Evolutionary conservation across 768 basidiomycete species (phyloP).

Genomic region (Boletus edulis): DNA sequence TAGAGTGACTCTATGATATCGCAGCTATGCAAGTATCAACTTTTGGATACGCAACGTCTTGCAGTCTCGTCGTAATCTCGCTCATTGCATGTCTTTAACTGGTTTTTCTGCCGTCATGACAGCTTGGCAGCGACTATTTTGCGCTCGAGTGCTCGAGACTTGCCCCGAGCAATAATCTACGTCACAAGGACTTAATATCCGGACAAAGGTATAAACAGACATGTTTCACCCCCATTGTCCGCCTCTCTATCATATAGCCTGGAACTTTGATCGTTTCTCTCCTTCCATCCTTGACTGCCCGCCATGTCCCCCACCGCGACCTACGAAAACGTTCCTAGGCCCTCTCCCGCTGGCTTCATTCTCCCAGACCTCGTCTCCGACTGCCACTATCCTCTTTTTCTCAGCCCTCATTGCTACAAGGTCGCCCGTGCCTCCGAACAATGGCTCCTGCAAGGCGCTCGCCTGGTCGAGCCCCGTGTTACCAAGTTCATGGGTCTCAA

Average conservation of each 20-base stretch:
- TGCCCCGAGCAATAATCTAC: not conserved
- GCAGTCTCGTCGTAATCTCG: not conserved
- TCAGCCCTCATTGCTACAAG: constrained; percentile 32
- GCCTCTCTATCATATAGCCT: constrained; percentile 14
- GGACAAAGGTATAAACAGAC: constrained; percentile 24
- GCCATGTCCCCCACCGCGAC: constrained; percentile 28
- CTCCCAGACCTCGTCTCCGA: constrained; percentile 42
- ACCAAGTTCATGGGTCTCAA: constrained; percentile 54
- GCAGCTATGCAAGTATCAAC: not conserved
- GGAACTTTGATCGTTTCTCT: not conserved
- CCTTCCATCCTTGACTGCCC: not conserved
- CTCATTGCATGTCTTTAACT: not conserved
- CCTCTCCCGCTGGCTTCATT: constrained; percentile 26
- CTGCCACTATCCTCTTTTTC: constrained; percentile 37
- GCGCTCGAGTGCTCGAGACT: not conserved
- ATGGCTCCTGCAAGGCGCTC: constrained; percentile 32
- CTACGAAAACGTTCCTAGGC: constrained; percentile 8
- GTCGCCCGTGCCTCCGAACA: constrained; percentile 37
- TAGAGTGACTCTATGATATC: not conserved
- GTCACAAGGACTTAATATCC: constrained; percentile 5
- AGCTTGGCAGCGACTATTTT: constrained; percentile 1
- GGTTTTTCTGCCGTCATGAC: constrained; percentile 7
- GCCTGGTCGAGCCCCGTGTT: constrained; percentile 29
- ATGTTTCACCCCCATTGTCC: constrained; percentile 24
- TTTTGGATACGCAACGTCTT: not conserved